A percentile compares a stretch with the other conserved stretches of the same genome.
phyloP scores from a whole-genome alignment of 371 early-diverging fungal species.

The Rhizopus microsporus region DNA sequence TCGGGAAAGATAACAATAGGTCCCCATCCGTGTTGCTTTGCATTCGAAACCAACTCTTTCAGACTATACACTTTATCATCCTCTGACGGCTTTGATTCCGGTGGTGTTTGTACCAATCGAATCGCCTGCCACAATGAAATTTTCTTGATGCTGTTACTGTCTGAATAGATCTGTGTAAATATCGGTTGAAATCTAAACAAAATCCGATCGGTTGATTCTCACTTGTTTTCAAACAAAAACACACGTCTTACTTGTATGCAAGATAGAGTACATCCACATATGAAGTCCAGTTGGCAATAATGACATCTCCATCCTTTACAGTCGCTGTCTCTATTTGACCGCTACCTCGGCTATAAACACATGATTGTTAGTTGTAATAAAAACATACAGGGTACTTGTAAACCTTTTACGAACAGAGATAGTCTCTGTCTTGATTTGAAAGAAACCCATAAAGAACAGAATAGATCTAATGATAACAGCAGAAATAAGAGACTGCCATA shows the following conservation, averaged over 20 bases:
- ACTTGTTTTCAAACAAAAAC: background rate
- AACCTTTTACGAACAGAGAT: conserved; percentile 59
- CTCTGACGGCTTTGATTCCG: conserved; percentile 3
- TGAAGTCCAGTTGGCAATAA: conserved; percentile 82
- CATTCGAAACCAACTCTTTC: conserved; percentile 55
- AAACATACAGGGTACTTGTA: too few species aligned
- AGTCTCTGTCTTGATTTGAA: conserved; percentile 57
- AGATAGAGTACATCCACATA: conserved; percentile 84
- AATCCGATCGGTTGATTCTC: background rate
- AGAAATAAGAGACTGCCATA: conserved; percentile 42
- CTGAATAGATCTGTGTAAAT: conserved; percentile 68
- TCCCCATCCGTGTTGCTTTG: conserved; percentile 44
- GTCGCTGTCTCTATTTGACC: background rate
- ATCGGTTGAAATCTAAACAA: conserved; percentile 62
- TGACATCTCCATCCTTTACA: conserved; percentile 64
- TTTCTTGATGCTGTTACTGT: conserved; percentile 49
- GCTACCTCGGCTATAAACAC: too few species aligned
- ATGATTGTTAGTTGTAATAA: too few species aligned
- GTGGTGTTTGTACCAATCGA: conserved; percentile 42
- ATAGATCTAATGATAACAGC: conserved; percentile 49
- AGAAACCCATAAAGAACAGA: conserved; percentile 67
- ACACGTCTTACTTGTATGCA: conserved; percentile 53
- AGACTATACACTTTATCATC: conserved; percentile 37
- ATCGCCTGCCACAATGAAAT: conserved; percentile 67
- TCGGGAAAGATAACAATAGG: conserved; percentile 88